A percentile compares a stretch with the other conserved stretches of the same genome.
Evolutionary conservation across 1,284 basidiomycete genomes (phyloP).

Genomic region (Leccinum cinnamomeum): DNA sequence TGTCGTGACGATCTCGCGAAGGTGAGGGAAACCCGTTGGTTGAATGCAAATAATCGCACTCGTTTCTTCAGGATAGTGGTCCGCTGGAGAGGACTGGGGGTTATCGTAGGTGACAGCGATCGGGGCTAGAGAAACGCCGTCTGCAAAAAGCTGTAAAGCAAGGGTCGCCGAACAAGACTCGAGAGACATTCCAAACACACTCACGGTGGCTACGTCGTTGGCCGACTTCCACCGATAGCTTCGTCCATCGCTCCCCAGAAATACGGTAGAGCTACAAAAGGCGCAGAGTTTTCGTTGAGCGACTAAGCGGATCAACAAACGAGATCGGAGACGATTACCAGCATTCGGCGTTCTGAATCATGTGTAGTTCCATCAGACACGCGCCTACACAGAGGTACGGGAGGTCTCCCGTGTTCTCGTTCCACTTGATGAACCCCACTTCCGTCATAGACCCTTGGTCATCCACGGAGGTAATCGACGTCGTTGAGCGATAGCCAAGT

Average conservation of each 20-base stretch:
- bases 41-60: conserved; percentile 10
- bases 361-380: conserved; percentile 6
- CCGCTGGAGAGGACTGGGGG: neutral
- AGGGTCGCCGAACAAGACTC: too few species aligned
- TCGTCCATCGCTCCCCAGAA: conserved; percentile 13
- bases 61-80: neutral
- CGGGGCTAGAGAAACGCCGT: neutral
- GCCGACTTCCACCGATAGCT: conserved; percentile 14
- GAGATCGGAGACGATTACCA: conserved; percentile 6
- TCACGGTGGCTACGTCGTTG: conserved; percentile 3
- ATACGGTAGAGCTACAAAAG: conserved; percentile 5
- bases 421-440: conserved; percentile 22
- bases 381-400: conserved; percentile 6
- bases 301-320: neutral
- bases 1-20: conserved; percentile 18
- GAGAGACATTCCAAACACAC: neutral
- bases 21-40: conserved; percentile 21
- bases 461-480: conserved; percentile 17
- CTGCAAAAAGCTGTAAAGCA: conserved; percentile 7
- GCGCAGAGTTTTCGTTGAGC: neutral
- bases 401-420: neutral
- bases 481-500: neutral
- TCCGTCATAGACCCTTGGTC: conserved; percentile 9
- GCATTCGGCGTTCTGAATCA: neutral
- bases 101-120: conserved; percentile 15